A percentile compares a stretch with the other conserved stretches of the same genome.
Conservation (phyloP, 441 rosid species). For the Gossypium schwendimanii region DNA sequence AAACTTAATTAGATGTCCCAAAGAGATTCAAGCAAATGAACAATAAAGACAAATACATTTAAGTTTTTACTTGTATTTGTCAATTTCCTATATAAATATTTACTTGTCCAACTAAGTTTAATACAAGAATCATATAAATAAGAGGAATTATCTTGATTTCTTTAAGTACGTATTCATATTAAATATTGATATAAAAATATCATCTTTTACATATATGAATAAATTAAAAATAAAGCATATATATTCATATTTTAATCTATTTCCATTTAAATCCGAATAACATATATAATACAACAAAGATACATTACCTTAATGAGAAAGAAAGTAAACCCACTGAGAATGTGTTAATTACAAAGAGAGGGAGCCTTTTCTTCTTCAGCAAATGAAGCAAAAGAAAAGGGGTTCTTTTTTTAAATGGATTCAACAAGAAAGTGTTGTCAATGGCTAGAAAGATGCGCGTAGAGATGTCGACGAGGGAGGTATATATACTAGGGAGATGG, state of each 20-base stretch:
- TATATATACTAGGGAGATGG: background rate
- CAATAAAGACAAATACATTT: background rate
- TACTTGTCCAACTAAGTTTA: background rate
- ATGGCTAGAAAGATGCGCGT: background rate
- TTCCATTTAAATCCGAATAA: background rate
- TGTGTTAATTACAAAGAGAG: background rate
- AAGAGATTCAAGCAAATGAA: background rate
- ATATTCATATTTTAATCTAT: no score
- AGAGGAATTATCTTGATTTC: no score
- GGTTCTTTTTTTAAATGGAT: background rate
- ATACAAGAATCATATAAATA: background rate
- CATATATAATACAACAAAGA: background rate
- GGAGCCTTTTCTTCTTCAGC: conserved; percentile 29
- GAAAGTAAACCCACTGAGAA: conserved; percentile 12
- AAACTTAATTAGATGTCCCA: background rate
- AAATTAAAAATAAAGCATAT: background rate
- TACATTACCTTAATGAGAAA: conserved; percentile 24
- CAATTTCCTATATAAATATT: conserved; percentile 17
- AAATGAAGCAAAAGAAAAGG: conserved; percentile 22
- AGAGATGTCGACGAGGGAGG: conserved; percentile 15
- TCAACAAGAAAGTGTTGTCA: background rate
- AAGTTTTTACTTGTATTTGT: background rate
- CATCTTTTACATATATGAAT: background rate
- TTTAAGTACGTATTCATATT: no score
- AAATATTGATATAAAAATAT: no score